Evolutionary conservation across 2,329 filamentous ascomycete genomes (phyloP), one percentile per base, ranked within the genome.

Genomic region (Curvularia spicifera): DNA sequence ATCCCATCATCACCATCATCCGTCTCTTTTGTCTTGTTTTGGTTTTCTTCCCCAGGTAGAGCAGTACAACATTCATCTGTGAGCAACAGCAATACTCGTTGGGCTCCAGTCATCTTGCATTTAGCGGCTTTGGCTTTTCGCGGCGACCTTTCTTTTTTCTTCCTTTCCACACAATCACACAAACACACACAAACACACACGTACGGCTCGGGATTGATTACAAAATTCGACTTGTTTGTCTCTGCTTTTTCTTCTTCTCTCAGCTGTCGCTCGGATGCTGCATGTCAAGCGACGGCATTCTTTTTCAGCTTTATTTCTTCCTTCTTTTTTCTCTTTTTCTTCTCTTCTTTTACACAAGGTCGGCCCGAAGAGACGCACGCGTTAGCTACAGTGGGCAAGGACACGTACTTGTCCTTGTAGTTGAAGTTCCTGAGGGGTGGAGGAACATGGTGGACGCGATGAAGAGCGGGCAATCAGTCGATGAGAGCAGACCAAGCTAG

Each of bases 11-110:
- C 28, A 31, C 44, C 28, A 46, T 33, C 5, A 22, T 46, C 44
- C 20, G 26, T 39, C 37, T 50, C 35, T 42, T 50, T 50, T 50
- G 47, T 50, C 20, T 46, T 26, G 24, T 50, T 33, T 46, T 10
- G 7, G 2, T 9, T 31, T 10, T n/a, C 39, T 50, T 50, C 47
- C 39, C 29, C 47, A 46, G 43, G 51, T 46, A 53, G 33, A 43
- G n/a, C 51, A 53, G 31, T 28, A 4, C 31, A 53, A 46, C 33
- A 28, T 53, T 44, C 33, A 46, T 46, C 33, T 35, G 26, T 31
- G 15, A 31, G 4, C 43, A 20, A 29, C 31, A 18, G 44, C 28
- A 6, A 29, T 40, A 39, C n/a, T n/a, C 0, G 42, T 46, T 18
- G 20, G 51, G 24, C 43, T 47, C 43, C 39, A 22, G 15, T 20